Conservation (phyloP, 768 basidiomycete genomes). For the Mycena venus region DNA sequence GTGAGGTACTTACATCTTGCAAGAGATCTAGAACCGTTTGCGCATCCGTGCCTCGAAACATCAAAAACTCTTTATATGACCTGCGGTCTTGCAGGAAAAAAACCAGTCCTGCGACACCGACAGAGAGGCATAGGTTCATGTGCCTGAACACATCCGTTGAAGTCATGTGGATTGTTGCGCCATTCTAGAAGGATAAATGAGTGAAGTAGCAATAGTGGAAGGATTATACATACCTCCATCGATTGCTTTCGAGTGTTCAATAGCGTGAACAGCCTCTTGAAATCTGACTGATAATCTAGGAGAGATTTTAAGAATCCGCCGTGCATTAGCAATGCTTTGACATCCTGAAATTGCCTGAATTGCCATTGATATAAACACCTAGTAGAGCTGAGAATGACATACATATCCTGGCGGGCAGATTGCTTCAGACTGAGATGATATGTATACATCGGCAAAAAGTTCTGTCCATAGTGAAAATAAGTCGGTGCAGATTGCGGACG, state of each 20-base stretch:
- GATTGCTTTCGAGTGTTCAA: not conserved
- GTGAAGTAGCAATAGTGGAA: not conserved
- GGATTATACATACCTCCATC: not conserved
- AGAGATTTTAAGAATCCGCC: not conserved
- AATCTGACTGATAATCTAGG: not conserved
- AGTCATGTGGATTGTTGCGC: no score
- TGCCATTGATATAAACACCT: not conserved
- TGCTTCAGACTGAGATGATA: not conserved
- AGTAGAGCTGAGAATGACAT: not conserved
- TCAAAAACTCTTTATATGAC: not conserved
- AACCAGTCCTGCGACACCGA: not conserved
- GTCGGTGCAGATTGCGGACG: no score
- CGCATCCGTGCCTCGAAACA: not conserved
- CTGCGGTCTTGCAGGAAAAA: not conserved
- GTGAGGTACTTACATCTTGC: conserved; percentile 12
- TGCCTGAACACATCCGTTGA: not conserved
- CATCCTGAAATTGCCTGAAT: not conserved
- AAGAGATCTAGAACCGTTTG: conserved; percentile 20
- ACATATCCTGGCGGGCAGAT: not conserved
- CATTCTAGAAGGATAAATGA: not conserved
- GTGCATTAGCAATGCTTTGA: not conserved
- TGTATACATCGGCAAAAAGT: not conserved
- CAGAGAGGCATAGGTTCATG: not conserved
- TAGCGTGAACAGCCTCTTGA: not conserved
- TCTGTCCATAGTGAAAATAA: not conserved